These are phyloP conservation scores for Sanchytrium tribonematis DNA, from an alignment of 371 early-diverging fungal species.

Conservation along the genomic window DNA sequence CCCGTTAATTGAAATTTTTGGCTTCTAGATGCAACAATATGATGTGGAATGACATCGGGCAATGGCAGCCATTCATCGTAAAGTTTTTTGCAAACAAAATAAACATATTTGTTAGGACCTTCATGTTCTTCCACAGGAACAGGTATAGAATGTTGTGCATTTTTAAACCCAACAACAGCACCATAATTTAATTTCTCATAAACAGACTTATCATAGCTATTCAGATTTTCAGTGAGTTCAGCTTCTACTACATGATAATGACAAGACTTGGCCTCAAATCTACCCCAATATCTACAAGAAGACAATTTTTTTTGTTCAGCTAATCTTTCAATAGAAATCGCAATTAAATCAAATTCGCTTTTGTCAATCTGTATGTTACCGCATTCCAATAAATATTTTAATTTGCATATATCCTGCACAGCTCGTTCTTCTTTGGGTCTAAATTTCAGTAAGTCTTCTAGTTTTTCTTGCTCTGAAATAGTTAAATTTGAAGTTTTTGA, in stretches of 20 bases:
- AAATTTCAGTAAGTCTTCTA: not conserved
- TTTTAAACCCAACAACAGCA: slow-evolving; percentile 4
- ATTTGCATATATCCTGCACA: not conserved
- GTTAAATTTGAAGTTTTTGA: not conserved
- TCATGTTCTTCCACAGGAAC: slow-evolving; percentile 13
- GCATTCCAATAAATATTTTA: not conserved
- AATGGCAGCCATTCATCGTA: slow-evolving; percentile 14
- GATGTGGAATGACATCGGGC: slow-evolving; percentile 22
- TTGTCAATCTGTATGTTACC: slow-evolving; percentile 7
- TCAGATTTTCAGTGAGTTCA: slow-evolving; percentile 14
- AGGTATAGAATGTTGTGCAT: slow-evolving; percentile 9
- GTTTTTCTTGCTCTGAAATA: not conserved
- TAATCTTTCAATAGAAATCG: slow-evolving; percentile 16
- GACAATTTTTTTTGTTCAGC: slow-evolving; percentile 16
- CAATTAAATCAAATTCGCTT: slow-evolving; percentile 17
- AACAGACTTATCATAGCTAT: slow-evolving; percentile 12
- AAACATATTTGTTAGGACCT: slow-evolving; percentile 25
- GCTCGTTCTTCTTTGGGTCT: not conserved
- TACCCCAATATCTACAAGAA: slow-evolving; percentile 23
- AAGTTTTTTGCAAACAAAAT: slow-evolving; percentile 19
- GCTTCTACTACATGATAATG: slow-evolving; percentile 23
- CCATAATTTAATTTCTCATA: slow-evolving; percentile 6
- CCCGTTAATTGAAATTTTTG: slow-evolving; percentile 23
- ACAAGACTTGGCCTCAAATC: slow-evolving; percentile 10
- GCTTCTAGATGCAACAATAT: slow-evolving; percentile 14